Evolutionary conservation across 2,329 filamentous ascomycete species (phyloP), one percentile per base, ranked within the genome.

Genomic region (Neurospora crassa): DNA sequence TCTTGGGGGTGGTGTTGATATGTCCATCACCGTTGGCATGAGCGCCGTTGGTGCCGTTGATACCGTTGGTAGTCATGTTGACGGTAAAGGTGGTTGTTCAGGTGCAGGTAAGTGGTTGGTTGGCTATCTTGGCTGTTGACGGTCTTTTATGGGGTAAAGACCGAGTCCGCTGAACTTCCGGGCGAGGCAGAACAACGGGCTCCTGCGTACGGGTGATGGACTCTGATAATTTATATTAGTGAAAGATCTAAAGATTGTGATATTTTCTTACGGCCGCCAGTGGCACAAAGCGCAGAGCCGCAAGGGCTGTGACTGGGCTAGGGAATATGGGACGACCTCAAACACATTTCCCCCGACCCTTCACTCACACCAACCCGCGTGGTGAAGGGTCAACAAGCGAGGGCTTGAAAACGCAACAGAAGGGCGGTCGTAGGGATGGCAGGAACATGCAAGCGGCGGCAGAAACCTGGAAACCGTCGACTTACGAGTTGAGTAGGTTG

Each of bases 401-500:
- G 29, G 70, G 45, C 41, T 37, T 29, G 43, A 59, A 2, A 29
- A 41, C 68, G 40, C 37, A 37, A 70, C 69, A 42, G 40, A 37
- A 71, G 67, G 29, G 16, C 20, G 45, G 40, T 40, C 40, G 67
- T 29, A 14, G n/a, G n/a, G n/a, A 47, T 53, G 45, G 20, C 47
- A 29, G 47, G 20, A 29, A 53, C 20, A 12, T 29, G 45, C 14
- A 29, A 14, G 16, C 34, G 20, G 24, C 45, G 45, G 45, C 20
- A 53, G 20, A 29, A 29, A 53, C 47, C 20, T 53, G 47, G 47
- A 53, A 53, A 29, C 24, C 5, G 47, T 14, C n/a, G 47, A 53
- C 93, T 82, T 88, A 97, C 94, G 94, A 97, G 89, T 96, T 96
- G 78, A 97, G 91, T 79, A 96, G 91, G 86, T 97, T 97, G 87